Conservation (phyloP, 2,329 filamentous ascomycete genomes). For the Botryotinia globosa region DNA sequence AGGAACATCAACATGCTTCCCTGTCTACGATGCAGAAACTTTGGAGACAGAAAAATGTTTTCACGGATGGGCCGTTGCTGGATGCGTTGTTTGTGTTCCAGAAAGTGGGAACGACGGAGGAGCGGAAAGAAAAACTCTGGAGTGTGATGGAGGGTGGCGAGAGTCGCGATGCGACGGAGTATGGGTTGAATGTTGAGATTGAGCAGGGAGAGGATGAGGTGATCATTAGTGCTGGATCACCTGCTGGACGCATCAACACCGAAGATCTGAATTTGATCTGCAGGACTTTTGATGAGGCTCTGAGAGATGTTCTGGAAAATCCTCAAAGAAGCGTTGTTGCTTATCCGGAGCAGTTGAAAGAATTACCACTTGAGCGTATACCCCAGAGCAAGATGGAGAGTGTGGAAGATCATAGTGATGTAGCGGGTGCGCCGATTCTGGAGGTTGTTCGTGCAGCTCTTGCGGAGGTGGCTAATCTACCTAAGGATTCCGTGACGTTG, state of each 20-base stretch:
- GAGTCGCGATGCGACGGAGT: slow-evolving; percentile 13
- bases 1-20: slow-evolving; percentile 17
- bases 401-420: background rate
- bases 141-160: background rate
- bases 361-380: background rate
- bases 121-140: background rate
- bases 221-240: background rate
- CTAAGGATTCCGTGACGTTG: background rate
- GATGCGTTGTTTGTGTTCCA: slow-evolving; percentile 15
- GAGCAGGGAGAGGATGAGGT: slow-evolving; percentile 2
- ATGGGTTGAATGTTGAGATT: slow-evolving; percentile 12
- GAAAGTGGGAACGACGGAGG: background rate
- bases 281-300: background rate
- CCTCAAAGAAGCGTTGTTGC: background rate
- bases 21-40: slow-evolving; percentile 3
- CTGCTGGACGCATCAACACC: slow-evolving; percentile 1
- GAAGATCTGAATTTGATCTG: slow-evolving; percentile 12
- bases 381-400: background rate
- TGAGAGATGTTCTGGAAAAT: slow-evolving; percentile 10
- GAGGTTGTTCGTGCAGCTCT: background rate
- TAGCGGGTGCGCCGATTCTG: background rate
- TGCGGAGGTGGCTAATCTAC: background rate
- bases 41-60: background rate
- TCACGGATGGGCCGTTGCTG: background rate
- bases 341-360: background rate